Evolutionary conservation across 176 grass and related monocot genomes (phyloP).

Genomic region (Thinopyrum elongatum): DNA sequence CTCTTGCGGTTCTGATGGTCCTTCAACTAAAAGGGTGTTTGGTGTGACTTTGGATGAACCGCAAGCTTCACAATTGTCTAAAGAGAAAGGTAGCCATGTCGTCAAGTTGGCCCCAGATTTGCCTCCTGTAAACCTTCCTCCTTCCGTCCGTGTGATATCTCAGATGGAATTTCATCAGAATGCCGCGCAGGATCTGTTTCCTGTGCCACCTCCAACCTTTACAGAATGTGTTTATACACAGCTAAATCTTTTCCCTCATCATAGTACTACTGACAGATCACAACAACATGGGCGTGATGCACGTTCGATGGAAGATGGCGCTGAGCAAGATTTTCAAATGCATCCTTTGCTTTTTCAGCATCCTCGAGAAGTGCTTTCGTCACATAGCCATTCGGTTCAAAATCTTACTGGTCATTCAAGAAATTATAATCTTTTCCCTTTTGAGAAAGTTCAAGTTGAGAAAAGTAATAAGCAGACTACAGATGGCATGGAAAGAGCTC

Average conservation of each 20-base stretch:
- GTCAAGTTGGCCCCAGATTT: constrained; percentile 95
- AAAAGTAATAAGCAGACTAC: constrained; percentile 36
- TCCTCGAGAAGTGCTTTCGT: constrained; percentile 52
- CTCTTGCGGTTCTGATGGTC: constrained; percentile 31
- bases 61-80: constrained; percentile 37
- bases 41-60: constrained; percentile 31
- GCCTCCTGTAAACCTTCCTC: constrained; percentile 90
- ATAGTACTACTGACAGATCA: constrained; percentile 40
- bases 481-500: constrained; percentile 17
- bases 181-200: constrained; percentile 31
- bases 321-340: constrained; percentile 81
- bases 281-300: constrained; percentile 34
- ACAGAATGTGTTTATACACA: constrained; percentile 44
- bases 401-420: constrained; percentile 40
- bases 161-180: constrained; percentile 52
- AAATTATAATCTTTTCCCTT: constrained; percentile 44
- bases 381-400: constrained; percentile 44
- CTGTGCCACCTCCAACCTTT: constrained; percentile 28
- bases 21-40: constrained; percentile 24
- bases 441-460: constrained; percentile 49
- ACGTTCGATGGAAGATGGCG: constrained; percentile 33
- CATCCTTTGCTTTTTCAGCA: constrained; percentile 92
- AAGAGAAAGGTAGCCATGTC: constrained; percentile 60
- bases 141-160: constrained; percentile 71
- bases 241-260: constrained; percentile 48